Base-by-base conservation (phyloP, 108 stramenopile species). In the Seminavis robusta region DNA sequence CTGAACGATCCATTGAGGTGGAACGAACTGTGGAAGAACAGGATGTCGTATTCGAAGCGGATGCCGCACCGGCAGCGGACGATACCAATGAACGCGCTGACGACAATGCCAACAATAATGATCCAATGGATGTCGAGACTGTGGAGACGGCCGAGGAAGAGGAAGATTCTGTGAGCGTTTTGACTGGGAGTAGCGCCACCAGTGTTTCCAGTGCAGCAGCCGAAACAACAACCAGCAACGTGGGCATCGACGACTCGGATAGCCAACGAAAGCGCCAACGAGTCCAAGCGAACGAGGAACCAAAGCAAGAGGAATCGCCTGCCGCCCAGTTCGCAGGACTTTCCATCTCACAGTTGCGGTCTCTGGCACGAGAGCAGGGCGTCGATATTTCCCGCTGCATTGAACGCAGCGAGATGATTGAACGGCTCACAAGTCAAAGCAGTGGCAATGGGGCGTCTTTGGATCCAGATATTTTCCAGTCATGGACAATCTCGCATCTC, bases 341-440 rank as follows among this genome's bases (percentile, higher is more conserved):
- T 5, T 47, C 33, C 25, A 21, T 68, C n/a, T n/a, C 50, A 13
- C 43, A 77, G 44, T 52, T 83, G 10, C 62, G 63, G 29, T 46
- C 40, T 6, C 48, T 73, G 17, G 65, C 74, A 21, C 44, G 56
- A 33, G 64, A 57, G 16, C 52, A 50, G 41, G 59, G 39, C 4
- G 63, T 84, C 34, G 65, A 84, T 33, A 54, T 80, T 32, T 65
- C 67, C 13, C 65, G 56, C 53, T 77, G 76, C 47, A 32, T 84
- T 17, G 83, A 84, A 59, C 61, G 65, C 39, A 60, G 49, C 7
- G 83, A 84, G 34, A 76, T 80, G 16, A 70, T 79, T 38, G 39
- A 66, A 20, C 54, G 63, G 4, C 49, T 79, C 1, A 23, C 43
- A 4, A 45, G 44, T 16, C 10, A 13, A 13, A 37, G 36, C 13